A percentile compares a stretch with the other conserved stretches of the same genome.
Conservation (phyloP, 768 basidiomycete species). For the Tylopilus sp. region DNA sequence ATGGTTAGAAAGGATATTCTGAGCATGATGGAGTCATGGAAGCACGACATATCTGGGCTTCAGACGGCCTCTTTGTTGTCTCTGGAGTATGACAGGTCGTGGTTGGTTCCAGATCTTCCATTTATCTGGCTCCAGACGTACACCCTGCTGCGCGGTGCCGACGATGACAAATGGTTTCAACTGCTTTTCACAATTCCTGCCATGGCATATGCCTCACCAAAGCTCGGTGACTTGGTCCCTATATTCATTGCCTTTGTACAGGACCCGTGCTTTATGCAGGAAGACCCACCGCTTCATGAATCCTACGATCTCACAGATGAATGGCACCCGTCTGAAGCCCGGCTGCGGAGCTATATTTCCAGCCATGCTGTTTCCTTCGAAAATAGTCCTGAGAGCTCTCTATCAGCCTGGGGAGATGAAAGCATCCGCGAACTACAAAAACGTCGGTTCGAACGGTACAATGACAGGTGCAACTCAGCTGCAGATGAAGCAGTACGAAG, state of each 20-base stretch:
- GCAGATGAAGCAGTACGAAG: not conserved
- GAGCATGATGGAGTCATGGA: conserved; percentile 12
- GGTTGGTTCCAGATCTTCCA: conserved; percentile 22
- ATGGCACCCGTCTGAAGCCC: not conserved
- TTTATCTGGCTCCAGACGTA: conserved; percentile 28
- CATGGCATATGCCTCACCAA: conserved; percentile 25
- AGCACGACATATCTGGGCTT: not conserved
- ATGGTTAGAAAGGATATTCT: not conserved
- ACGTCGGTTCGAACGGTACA: conserved; percentile 9
- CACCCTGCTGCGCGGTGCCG: conserved; percentile 16
- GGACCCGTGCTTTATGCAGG: not conserved
- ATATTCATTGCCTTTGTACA: conserved; percentile 31
- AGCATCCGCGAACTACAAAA: not conserved
- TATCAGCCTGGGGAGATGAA: conserved; percentile 5
- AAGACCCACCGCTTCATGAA: conserved; percentile 14
- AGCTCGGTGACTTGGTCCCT: conserved; percentile 14
- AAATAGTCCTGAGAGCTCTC: conserved; percentile 8
- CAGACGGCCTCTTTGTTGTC: not conserved
- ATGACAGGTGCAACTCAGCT: conserved; percentile 5
- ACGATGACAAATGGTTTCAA: conserved; percentile 11
- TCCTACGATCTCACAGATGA: conserved; percentile 9
- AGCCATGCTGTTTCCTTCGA: conserved; percentile 4
- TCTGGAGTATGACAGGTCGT: conserved; percentile 24
- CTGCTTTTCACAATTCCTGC: conserved; percentile 32
- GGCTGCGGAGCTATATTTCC: not conserved